Evolutionary conservation across 2,329 filamentous ascomycete genomes (phyloP), one percentile per base, ranked within the genome.

Genomic region (Xylaria sp.): DNA sequence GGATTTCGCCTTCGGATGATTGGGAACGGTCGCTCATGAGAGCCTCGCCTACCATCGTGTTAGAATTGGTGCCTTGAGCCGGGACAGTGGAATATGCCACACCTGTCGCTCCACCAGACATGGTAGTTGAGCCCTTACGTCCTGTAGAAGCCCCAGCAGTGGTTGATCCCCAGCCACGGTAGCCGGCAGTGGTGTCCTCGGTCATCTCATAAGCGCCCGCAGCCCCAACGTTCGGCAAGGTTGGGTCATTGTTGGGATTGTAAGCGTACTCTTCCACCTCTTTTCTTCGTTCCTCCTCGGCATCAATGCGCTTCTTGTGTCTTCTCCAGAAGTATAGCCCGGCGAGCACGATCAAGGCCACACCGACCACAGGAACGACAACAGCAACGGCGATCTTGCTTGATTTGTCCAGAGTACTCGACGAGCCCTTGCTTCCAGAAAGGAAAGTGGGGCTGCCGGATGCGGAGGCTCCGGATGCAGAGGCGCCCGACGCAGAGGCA

Each of bases 201-300:
- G 85, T 82, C 87, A 92, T 92, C 72, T 93, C 86, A 67, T 86
- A 86, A 48, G 82, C 77, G 56, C 81, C 82, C 57, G 82, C 84
- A 4, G 69, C 70, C 18, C 75, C 74, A 42, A 83, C 73, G 9
- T 77, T 77, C 5, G 77, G 83, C 10, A 96, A 80, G 0, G 89
- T 91, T 0, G 92, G 91, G 71, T 97, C 92, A 61, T 92, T 88
- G 75, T 97, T 97, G n/a, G 94, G 94, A 74, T 97, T 97, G 79
- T 92, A 97, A 37, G 90, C 88, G 73, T 97, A 97, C 72, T 97
- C 94, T 73, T 97, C 93, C 9, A 97, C 92, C 75, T 99, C 94
- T 77, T 97, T 97, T 64, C 92, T 85, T 54, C 94, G 85, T 69
- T 92, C 86, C 72, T 97, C 94, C 71, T 94, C 91, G 11, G 88